These are phyloP conservation scores for Sporothrix globosa DNA, from an alignment of 2,329 filamentous ascomycete genomes.

Conservation along the genomic window DNA sequence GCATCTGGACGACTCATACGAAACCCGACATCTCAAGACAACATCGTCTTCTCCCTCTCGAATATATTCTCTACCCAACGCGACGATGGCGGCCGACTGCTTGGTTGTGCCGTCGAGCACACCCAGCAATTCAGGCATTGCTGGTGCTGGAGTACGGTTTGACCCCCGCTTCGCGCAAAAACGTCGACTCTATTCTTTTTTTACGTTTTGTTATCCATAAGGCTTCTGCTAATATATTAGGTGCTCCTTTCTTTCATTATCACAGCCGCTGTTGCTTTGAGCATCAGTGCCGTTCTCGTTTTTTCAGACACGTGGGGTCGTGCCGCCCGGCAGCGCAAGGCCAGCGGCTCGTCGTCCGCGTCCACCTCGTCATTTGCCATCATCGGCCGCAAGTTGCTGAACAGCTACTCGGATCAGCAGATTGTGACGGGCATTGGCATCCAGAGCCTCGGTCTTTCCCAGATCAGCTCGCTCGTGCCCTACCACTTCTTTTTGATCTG, in stretches of 20 bases:
- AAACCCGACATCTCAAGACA: neutral
- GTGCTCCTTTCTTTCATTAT: slow-evolving; percentile 69
- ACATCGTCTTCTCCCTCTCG: neutral
- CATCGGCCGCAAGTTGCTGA: slow-evolving; percentile 66
- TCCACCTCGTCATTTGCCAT: slow-evolving; percentile 34
- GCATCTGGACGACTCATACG: too few species aligned
- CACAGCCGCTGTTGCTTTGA: slow-evolving; percentile 61
- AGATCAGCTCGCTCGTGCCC: slow-evolving; percentile 60
- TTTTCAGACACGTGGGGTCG: slow-evolving; percentile 52
- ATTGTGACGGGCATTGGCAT: slow-evolving; percentile 71
- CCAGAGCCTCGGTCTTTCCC: slow-evolving; percentile 64
- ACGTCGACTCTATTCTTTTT: too few species aligned
- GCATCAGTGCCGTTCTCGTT: slow-evolving; percentile 60
- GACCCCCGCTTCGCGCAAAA: too few species aligned
- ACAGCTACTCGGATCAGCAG: slow-evolving; percentile 68
- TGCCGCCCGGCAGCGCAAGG: slow-evolving; percentile 42
- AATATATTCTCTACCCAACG: neutral
- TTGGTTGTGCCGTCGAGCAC: slow-evolving; percentile 49
- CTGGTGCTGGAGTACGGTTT: slow-evolving; percentile 57
- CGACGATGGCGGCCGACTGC: slow-evolving; percentile 45
- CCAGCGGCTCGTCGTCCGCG: slow-evolving; percentile 41
- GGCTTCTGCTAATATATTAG: slow-evolving; percentile 41
- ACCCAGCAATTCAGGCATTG: slow-evolving; percentile 60
- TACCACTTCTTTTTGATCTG: slow-evolving; percentile 75
- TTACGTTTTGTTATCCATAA: too few species aligned